A percentile compares a stretch with the other conserved stretches of the same genome.
phyloP scores from a whole-genome alignment of 176 grass and related monocot genomes.

The Guadua angustifolia region DNA sequence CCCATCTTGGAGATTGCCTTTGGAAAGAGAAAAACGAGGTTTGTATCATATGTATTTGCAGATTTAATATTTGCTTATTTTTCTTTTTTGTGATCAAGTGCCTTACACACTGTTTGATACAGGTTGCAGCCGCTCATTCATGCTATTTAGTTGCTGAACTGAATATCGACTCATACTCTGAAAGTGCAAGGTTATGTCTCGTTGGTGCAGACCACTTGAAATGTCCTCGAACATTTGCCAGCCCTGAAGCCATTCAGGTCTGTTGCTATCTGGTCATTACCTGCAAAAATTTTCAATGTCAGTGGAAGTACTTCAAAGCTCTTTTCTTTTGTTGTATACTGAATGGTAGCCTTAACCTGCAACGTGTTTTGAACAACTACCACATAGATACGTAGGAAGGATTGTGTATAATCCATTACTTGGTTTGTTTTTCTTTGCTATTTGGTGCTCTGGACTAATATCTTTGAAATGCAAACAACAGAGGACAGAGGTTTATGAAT shows the following conservation, averaged over 20 bases:
- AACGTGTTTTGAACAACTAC: conserved; percentile 10
- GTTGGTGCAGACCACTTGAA: conserved; percentile 93
- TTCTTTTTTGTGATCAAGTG: conserved; percentile 13
- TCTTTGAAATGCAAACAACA: conserved; percentile 48
- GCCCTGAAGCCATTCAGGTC: conserved; percentile 95
- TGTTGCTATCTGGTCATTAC: conserved; percentile 17
- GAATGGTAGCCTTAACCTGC: neutral
- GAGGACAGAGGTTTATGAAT: conserved; percentile 97
- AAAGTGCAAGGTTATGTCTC: conserved; percentile 88
- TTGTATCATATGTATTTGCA: conserved; percentile 44
- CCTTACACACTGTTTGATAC: conserved; percentile 47
- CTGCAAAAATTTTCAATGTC: neutral
- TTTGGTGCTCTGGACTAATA: conserved; percentile 43
- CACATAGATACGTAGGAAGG: conserved; percentile 23
- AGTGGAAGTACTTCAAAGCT: conserved; percentile 13
- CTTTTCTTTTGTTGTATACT: neutral
- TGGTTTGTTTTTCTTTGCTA: conserved; percentile 30
- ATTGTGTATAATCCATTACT: conserved; percentile 23
- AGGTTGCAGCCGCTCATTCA: conserved; percentile 93
- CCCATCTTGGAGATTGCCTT: conserved; percentile 96
- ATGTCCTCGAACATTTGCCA: conserved; percentile 86
- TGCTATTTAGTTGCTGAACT: conserved; percentile 96
- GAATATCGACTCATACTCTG: conserved; percentile 85
- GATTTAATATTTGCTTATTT: conserved; percentile 18
- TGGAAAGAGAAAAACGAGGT: conserved; percentile 99